Evolutionary conservation across 163 green algal genomes (phyloP), one percentile per base, ranked within the genome.

Genomic region (Picocystis sp.): DNA sequence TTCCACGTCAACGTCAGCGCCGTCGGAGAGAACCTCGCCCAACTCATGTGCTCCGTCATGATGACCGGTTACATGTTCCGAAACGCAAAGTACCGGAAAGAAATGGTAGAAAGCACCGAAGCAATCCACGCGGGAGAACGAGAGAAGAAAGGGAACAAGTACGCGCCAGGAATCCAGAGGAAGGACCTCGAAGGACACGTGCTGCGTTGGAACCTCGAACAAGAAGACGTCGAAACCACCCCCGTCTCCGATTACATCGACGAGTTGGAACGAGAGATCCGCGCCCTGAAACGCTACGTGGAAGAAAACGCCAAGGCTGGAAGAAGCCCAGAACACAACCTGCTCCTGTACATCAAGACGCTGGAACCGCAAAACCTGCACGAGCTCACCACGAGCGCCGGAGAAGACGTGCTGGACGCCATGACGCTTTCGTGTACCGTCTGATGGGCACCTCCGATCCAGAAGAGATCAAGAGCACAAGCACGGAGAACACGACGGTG

Each of bases 61-160:
- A 87, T 92, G 70, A 92, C 84, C 1, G 86, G 64, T 10, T 91
- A 90, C 73, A 82, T 91, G 77, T 89, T 93, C 69, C 60, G 75
- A 19, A 81, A 77, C 54, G 77, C 74, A 8, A 48, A 87, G 62
- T 38, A 38, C 29, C 5, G 29, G 29, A 38, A 38, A 38, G 29
- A 38, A 38, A 38, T 38, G 29, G 8, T 38, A 38, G 29, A 38
- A 38, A 38, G 29, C 29, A 38, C 29, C 29, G 5, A 38, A 0
- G 29, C 29, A 38, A 5, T 12, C 5, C 29, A 5, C 29, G 8
- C 29, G 29, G 29, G 8, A 5, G 8, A 38, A 38, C 29, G 29
- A 38, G 5, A 5, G 5, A 38, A 38, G 6, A 5, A 5, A 38
- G 29, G 29, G 0, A 17, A 15, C 6, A 41, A 61, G 43, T 72